Evolutionary conservation across 2,329 filamentous ascomycete genomes (phyloP), one percentile per base, ranked within the genome.

Genomic region (Phialocephala subalpina): DNA sequence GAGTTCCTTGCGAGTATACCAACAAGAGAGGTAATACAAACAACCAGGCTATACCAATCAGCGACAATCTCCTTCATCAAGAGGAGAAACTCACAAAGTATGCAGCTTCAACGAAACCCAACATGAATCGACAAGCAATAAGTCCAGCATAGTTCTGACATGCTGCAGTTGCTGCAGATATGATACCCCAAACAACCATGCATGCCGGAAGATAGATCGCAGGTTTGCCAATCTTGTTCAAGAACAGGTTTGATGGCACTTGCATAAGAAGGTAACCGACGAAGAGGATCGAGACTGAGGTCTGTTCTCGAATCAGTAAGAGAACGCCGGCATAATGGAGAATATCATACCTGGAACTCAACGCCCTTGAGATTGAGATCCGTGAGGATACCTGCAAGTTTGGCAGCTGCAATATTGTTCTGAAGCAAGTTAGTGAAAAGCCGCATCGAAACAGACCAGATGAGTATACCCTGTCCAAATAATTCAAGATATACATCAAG

Each of bases 1-100:
- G 1, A 92, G 81, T 75, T 92, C 91, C 68, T 87, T 87, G 53
- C 90, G 83, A 0, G 88, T 92, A 72, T 93, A 93, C 90, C 90
- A 92, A 62, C 81, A 83, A 65, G 80, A 82, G 42, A 91, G 81
- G 70, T 87, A 90, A 78, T 88, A 91, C 3, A 91, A 77, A 70
- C 87, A 87, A 11, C 86, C 86, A 1, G 86, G 86, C 81, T 80
- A 67, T 62, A 62, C 47, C 20, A 12, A 11, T 64, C 20, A 70
- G 62, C 52, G 53, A 55, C 38, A 36, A 20, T 58, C 7, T 8
- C 12, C 14, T 16, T 11, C 12, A 53, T 29, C 22, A 7, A 36
- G 33, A 7, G 2, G 33, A 53, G 18, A 38, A 20, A 66, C 68
- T 72, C 67, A 83, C 82, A 71, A 87, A 86, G 74, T 85, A 86